These are phyloP conservation scores for Calendula officinalis DNA, from an alignment of 129 eudicot genomes.

Conservation along the genomic window DNA sequence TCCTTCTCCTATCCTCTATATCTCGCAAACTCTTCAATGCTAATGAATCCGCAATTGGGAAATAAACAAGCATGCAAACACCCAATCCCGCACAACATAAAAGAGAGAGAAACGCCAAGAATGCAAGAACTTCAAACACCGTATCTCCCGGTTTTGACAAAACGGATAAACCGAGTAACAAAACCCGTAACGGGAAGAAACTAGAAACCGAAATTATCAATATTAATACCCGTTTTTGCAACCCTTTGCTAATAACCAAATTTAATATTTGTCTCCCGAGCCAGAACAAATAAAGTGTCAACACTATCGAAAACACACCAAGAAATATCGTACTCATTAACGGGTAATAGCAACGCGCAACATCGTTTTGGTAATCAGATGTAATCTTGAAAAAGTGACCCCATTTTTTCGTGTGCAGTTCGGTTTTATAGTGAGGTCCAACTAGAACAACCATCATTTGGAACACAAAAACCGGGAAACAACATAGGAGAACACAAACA, in stretches of 20 bases:
- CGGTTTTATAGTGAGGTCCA: constrained; percentile 48
- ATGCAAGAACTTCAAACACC: constrained; percentile 59
- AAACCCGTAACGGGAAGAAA: constrained; percentile 64
- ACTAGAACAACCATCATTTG: constrained; percentile 57
- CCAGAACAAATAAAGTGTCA: constrained; percentile 59
- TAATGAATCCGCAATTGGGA: constrained; percentile 87
- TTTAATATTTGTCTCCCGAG: constrained; percentile 71
- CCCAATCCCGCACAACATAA: constrained; percentile 69
- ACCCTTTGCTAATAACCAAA: constrained; percentile 74
- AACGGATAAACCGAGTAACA: constrained; percentile 77
- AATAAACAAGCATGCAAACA: constrained; percentile 71
- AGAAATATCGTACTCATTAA: constrained; percentile 72
- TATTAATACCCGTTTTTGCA: constrained; percentile 70
- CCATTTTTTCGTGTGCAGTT: constrained; percentile 26
- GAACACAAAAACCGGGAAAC: constrained; percentile 61
- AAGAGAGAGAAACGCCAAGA: constrained; percentile 73
- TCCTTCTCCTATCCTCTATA: constrained; percentile 60
- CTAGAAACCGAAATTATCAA: constrained; percentile 57
- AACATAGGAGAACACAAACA: constrained; percentile 57
- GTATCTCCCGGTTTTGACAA: constrained; percentile 49
- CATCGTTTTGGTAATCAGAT: constrained; percentile 25
- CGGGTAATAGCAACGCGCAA: constrained; percentile 74
- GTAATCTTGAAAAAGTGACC: constrained; percentile 49
- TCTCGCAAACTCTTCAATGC: constrained; percentile 60
- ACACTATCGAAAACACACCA: constrained; percentile 61